Evolutionary conservation across 345 rosid species (phyloP).

Genomic region (Hibiscus tridactylites): DNA sequence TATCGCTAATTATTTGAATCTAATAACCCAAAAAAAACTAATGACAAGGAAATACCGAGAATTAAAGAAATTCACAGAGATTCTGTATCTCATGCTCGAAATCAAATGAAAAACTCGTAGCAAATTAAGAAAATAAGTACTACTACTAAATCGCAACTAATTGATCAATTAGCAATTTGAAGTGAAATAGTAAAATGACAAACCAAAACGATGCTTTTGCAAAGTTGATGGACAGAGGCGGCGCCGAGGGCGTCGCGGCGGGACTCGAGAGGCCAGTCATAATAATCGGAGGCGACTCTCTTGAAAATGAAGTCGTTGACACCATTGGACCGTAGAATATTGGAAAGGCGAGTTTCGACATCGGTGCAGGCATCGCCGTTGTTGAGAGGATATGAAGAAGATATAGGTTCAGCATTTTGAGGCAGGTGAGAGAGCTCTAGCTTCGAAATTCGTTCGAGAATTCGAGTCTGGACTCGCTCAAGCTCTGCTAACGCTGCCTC

Average conservation of each 20-base stretch:
- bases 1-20: neutral
- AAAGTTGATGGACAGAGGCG: constrained; percentile 70
- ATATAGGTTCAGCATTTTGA: constrained; percentile 13
- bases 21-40: neutral
- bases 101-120: neutral
- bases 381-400: constrained; percentile 11
- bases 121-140: neutral
- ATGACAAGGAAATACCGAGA: neutral
- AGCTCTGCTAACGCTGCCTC: constrained; percentile 35
- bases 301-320: constrained; percentile 53
- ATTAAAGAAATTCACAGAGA: neutral
- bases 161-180: neutral
- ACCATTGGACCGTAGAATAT: constrained; percentile 49
- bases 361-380: constrained; percentile 12
- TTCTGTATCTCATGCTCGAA: neutral
- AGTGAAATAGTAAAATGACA: neutral
- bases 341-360: constrained; percentile 56
- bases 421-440: constrained; percentile 38
- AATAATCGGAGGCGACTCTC: constrained; percentile 58
- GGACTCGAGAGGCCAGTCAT: constrained; percentile 62
- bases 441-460: constrained; percentile 44
- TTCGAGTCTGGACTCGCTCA: constrained; percentile 44
- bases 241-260: constrained; percentile 67
- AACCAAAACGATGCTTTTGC: constrained; percentile 94
- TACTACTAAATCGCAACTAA: neutral